phyloP scores from a whole-genome alignment of 106 monocot species.

The Allium sativum region DNA sequence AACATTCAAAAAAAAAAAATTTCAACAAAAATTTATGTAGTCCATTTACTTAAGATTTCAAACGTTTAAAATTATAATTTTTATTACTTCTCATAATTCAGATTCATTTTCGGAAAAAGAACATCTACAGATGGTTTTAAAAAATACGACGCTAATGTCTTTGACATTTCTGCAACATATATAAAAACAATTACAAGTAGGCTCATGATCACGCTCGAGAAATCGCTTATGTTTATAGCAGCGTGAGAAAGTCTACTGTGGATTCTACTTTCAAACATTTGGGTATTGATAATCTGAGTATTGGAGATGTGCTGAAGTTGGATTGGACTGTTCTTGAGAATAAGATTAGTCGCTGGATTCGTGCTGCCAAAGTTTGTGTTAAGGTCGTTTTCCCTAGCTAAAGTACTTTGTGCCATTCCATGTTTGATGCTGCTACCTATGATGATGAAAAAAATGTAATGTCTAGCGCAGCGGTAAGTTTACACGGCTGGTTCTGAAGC shows the following conservation, averaged over 20 bases:
- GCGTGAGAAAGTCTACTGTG: conserved; percentile 53
- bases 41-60: too few species aligned
- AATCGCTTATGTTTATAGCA: conserved; percentile 64
- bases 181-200: too few species aligned
- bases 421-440: conserved; percentile 34
- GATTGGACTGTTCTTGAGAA: conserved; percentile 50
- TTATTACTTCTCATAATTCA: too few species aligned
- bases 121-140: too few species aligned
- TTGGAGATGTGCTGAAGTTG: conserved; percentile 54
- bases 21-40: too few species aligned
- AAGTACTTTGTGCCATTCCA: conserved; percentile 30
- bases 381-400: conserved; percentile 62
- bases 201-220: conserved; percentile 58
- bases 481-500: too few species aligned
- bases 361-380: conserved; percentile 46
- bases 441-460: conserved; percentile 14
- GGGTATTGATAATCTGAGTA: conserved; percentile 72
- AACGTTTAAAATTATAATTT: too few species aligned
- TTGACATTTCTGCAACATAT: too few species aligned
- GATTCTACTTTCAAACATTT: conserved; percentile 49
- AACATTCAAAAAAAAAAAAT: too few species aligned
- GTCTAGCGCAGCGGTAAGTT: too few species aligned
- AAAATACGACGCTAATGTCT: too few species aligned
- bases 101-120: too few species aligned
- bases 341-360: conserved; percentile 82